phyloP scores from a whole-genome alignment of 768 basidiomycete species.

The Russula ochroleuca region DNA sequence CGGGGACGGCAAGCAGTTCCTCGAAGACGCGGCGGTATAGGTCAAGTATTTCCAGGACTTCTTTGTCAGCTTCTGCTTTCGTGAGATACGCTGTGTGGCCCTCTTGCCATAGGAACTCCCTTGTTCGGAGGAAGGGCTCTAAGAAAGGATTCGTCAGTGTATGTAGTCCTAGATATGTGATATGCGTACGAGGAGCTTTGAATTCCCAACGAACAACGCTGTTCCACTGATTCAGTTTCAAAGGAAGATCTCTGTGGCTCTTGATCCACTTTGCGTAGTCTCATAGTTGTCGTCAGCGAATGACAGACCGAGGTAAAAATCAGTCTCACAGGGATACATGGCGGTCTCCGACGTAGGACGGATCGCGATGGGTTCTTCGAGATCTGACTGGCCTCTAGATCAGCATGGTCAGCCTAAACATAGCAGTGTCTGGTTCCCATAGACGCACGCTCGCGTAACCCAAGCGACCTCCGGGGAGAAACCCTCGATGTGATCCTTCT shows the following conservation, averaged over 20 bases:
- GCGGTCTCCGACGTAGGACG: conserved; percentile 97
- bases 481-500: conserved; percentile 98
- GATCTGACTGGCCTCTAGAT: conserved; percentile 78
- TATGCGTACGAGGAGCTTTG: conserved; percentile 85
- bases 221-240: conserved; percentile 99
- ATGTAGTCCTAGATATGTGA: background rate
- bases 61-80: conserved; percentile 82
- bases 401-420: conserved; percentile 4
- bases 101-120: conserved; percentile 99
- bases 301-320: background rate
- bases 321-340: conserved; percentile 91
- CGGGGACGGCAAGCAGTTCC: conserved; percentile 95
- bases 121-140: conserved; percentile 98
- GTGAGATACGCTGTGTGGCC: conserved; percentile 95
- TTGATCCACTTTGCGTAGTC: conserved; percentile 99
- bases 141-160: conserved; percentile 12
- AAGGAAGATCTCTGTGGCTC: conserved; percentile 91
- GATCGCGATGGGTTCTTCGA: conserved; percentile 97
- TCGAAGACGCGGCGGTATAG: conserved; percentile 94
- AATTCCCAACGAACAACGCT: conserved; percentile 99
- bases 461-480: conserved; percentile 99
- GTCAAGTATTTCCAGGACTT: conserved; percentile 92
- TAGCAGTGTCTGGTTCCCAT: background rate
- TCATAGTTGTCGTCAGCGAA: conserved; percentile 31
- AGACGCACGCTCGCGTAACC: conserved; percentile 90